Conservation (phyloP, 805 yeast species). For the Saturnispora serradocipensis region DNA sequence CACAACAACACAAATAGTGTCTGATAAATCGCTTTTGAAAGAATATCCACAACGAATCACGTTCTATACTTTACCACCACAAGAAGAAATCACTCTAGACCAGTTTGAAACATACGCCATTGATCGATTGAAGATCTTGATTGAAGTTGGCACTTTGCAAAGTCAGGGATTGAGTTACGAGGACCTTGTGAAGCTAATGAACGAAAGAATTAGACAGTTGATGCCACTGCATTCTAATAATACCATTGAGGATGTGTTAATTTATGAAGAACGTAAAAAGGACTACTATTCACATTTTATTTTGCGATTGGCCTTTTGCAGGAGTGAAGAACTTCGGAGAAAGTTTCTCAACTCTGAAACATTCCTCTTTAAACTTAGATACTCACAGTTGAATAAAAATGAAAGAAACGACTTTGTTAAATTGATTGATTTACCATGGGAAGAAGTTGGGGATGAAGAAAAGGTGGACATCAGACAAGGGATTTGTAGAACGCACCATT, state of each 20-base stretch:
- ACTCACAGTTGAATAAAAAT: slow-evolving; percentile 44
- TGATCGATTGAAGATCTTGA: slow-evolving; percentile 72
- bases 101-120: slow-evolving; percentile 95
- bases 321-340: slow-evolving; percentile 71
- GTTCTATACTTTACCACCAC: slow-evolving; percentile 70
- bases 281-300: slow-evolving; percentile 92
- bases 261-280: slow-evolving; percentile 59
- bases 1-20: not conserved
- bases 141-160: slow-evolving; percentile 72
- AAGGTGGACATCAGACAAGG: slow-evolving; percentile 38
- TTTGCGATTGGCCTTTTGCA: slow-evolving; percentile 79
- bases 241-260: slow-evolving; percentile 29
- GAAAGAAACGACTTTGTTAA: slow-evolving; percentile 71
- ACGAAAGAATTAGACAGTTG: slow-evolving; percentile 53
- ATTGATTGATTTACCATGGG: slow-evolving; percentile 61
- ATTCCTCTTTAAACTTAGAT: slow-evolving; percentile 65
- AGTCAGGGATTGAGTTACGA: slow-evolving; percentile 53
- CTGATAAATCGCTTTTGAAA: slow-evolving; percentile 4
- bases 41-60: slow-evolving; percentile 54
- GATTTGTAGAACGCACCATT: slow-evolving; percentile 47
- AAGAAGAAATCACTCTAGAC: slow-evolving; percentile 79
- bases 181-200: slow-evolving; percentile 58
- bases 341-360: slow-evolving; percentile 75
- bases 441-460: slow-evolving; percentile 55
- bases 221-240: slow-evolving; percentile 54